Base-by-base conservation (phyloP, 2,329 filamentous ascomycete species). In the Arthroderma uncinatum region DNA sequence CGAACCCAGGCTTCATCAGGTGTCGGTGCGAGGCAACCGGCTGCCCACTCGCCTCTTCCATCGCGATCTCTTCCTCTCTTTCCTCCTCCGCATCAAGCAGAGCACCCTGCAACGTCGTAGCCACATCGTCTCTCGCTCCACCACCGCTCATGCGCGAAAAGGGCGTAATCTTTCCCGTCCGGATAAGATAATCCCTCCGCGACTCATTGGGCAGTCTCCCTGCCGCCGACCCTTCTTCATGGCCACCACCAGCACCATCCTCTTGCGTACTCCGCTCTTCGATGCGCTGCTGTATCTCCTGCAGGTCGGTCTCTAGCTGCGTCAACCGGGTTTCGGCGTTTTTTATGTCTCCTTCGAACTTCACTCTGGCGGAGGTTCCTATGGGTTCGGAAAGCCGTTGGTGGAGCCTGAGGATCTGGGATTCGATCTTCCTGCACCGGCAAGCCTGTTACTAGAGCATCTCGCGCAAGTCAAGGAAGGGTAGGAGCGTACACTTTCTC, bases 111-210 rank as follows among this genome's bases (percentile, higher is more conserved):
- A 95, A 76, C 59, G 84, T 85, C 9, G 30, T 54, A 1, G 85
- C 85, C 23, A 66, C 78, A 19, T 34, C 25, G 23, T 53, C 55
- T 14, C 54, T 39, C 16, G 23, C 52, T 28, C 19, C 50, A 1
- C 83, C 78, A 12, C 82, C 79, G 25, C 83, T 83, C 64, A 95
- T 81, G 61, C 85, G 87, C 6, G 90, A 87, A 66, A 98, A 98
- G 0, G 93, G 93, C 0, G 93, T 98, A 63, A 98, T 97, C 73
- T 97, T 97, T 60, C 93, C 93, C 0, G 92, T 98, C 28, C 93
- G 84, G 53, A 98, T 93, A 50, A 98, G 80, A 68, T 87, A 98
- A 50, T 95, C 91, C 54, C 91, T 82, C 60, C 89, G 84, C 23
- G 82, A 89, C 74, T 97, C 93, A 59, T 87, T 87, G 1, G 87